phyloP scores from a whole-genome alignment of 805 yeast species.

The Tetrapisispora arboricola region DNA sequence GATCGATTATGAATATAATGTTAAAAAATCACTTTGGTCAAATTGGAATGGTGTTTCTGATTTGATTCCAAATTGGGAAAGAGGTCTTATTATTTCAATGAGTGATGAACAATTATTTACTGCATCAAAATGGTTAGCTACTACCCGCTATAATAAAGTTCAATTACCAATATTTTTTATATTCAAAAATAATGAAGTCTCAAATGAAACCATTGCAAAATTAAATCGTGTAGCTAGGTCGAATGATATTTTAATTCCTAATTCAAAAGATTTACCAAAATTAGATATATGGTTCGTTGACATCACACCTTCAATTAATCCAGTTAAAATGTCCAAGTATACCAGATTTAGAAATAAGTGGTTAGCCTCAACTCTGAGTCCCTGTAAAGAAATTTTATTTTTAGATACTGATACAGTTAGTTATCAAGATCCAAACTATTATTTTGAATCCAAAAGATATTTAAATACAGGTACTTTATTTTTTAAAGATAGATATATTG shows the following conservation, averaged over 20 bases:
- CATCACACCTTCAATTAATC: slow-evolving; percentile 17
- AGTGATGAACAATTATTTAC: slow-evolving; percentile 25
- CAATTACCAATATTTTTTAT: slow-evolving; percentile 34
- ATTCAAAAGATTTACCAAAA: slow-evolving; percentile 5
- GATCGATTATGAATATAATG: slow-evolving; percentile 6
- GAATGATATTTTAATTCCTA: slow-evolving; percentile 3
- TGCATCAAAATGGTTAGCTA: slow-evolving; percentile 31
- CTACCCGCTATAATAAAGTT: slow-evolving; percentile 31
- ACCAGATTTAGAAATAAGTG: slow-evolving; percentile 30
- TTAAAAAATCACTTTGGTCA: slow-evolving; percentile 9
- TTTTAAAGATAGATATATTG: slow-evolving; percentile 5
- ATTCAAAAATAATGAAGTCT: slow-evolving; percentile 30
- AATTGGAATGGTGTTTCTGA: slow-evolving; percentile 10
- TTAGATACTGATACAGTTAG: slow-evolving; percentile 45
- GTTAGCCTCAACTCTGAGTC: slow-evolving; percentile 38
- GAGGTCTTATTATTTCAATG: slow-evolving; percentile 17
- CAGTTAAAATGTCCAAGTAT: slow-evolving; percentile 20
- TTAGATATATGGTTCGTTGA: slow-evolving; percentile 36
- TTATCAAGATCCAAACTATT: slow-evolving; percentile 31
- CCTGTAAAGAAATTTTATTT: slow-evolving; percentile 40
- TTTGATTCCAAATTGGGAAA: slow-evolving; percentile 6
- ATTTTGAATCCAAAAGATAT: slow-evolving; percentile 14
- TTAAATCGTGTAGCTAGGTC: slow-evolving; percentile 28
- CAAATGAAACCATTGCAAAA: slow-evolving; percentile 20
- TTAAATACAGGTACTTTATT: slow-evolving; percentile 12